phyloP scores from a whole-genome alignment of 306 rosid genomes.

The Comarum palustre region DNA sequence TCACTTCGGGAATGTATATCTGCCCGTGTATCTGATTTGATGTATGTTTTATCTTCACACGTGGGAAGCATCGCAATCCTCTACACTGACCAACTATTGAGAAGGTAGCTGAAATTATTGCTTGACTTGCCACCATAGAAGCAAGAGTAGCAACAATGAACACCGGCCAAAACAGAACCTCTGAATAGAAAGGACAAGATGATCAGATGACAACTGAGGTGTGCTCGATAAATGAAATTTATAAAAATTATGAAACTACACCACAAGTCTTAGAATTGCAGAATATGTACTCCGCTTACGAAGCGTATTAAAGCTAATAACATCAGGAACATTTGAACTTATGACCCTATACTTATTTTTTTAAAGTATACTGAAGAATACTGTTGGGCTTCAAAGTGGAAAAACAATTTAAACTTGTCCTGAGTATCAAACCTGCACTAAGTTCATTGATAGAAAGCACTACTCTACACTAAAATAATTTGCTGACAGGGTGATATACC shows the following conservation, averaged over 20 bases:
- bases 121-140: conserved; percentile 37
- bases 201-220: not conserved
- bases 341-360: not conserved
- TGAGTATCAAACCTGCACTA: too few relatives aligned
- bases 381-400: not conserved
- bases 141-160: conserved; percentile 32
- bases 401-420: not conserved
- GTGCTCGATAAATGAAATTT: not conserved
- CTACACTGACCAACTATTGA: conserved; percentile 33
- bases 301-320: not conserved
- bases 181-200: conserved; percentile 12
- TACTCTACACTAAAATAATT: not conserved
- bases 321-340: not conserved
- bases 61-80: conserved; percentile 32
- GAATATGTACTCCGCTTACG: not conserved
- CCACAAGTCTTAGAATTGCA: not conserved
- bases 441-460: not conserved
- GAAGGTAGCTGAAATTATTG: conserved; percentile 35
- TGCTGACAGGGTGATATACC: not conserved
- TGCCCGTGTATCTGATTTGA: conserved; percentile 31
- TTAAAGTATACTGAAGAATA: not conserved
- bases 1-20: conserved; percentile 32
- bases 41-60: conserved; percentile 31
- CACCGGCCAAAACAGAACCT: conserved; percentile 29
- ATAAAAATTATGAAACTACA: not conserved